Evolutionary conservation across 208 protist genomes (phyloP).

Genomic region (Angomonas desouzai): DNA sequence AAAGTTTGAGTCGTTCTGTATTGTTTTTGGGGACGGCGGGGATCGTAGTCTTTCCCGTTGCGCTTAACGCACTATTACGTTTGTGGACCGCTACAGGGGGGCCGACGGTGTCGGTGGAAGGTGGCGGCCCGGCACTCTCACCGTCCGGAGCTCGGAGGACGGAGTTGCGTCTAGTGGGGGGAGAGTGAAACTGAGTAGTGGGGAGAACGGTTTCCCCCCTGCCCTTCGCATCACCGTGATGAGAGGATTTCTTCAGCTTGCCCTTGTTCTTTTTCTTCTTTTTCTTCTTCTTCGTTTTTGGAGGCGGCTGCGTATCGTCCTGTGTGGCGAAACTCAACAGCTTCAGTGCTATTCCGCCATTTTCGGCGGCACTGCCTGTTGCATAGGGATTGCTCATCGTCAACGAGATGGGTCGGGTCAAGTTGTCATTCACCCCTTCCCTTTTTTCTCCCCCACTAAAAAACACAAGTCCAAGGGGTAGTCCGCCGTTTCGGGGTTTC

Average conservation of each 20-base stretch:
- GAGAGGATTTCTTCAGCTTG: conserved; percentile 12
- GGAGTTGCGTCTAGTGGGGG: too few species aligned
- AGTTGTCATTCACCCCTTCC: conserved; percentile 1
- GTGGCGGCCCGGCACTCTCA: too few species aligned
- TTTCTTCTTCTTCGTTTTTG: conserved; percentile 18
- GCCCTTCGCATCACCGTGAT: conserved; percentile 11
- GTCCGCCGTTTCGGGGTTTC: not conserved
- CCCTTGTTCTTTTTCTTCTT: conserved; percentile 24
- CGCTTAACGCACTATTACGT: too few species aligned
- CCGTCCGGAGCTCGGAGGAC: too few species aligned
- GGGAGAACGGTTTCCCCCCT: too few species aligned
- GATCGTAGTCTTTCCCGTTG: too few species aligned
- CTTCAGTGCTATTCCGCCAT: conserved; percentile 13
- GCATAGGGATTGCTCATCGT: conserved; percentile 12
- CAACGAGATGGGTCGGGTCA: conserved; percentile 10
- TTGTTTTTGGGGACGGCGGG: too few species aligned
- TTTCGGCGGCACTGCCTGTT: not conserved
- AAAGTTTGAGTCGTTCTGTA: too few species aligned
- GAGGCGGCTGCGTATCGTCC: conserved; percentile 24
- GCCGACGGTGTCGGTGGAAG: too few species aligned
- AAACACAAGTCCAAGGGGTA: not conserved
- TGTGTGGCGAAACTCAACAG: conserved; percentile 36
- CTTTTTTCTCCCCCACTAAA: conserved; percentile 1
- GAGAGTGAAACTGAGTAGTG: too few species aligned
- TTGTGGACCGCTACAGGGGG: too few species aligned